These are phyloP conservation scores for Apiotrichum laibachii DNA, from an alignment of 1,284 basidiomycete genomes.

Conservation along the genomic window DNA sequence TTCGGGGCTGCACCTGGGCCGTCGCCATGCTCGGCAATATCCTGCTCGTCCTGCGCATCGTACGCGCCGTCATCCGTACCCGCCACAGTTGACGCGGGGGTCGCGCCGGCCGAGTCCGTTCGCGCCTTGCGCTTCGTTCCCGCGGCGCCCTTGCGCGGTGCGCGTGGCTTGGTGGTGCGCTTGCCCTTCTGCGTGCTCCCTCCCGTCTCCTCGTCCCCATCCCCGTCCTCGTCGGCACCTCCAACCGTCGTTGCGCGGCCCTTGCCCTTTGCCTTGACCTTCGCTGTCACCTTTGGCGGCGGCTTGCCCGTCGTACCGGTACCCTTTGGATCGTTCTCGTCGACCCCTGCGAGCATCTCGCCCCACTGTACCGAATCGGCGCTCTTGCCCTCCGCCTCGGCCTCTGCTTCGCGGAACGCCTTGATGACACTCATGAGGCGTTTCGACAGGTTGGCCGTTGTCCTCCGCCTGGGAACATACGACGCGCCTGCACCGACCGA, in stretches of 20 bases:
- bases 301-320: background rate
- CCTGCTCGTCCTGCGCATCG: no score
- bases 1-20: no score
- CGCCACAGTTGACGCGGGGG: no score
- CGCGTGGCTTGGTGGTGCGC: no score
- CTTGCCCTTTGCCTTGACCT: background rate
- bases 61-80: no score
- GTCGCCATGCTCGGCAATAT: no score
- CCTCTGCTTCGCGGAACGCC: constrained; percentile 66
- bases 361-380: constrained; percentile 41
- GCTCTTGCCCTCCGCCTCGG: constrained; percentile 25
- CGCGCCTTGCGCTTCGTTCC: no score
- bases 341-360: constrained; percentile 46
- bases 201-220: no score
- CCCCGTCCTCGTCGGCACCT: no score
- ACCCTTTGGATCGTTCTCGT: constrained; percentile 44
- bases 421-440: constrained; percentile 85
- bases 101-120: no score
- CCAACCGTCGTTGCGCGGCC: background rate
- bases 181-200: no score
- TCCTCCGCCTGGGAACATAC: constrained; percentile 70
- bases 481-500: constrained; percentile 55
- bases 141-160: no score
- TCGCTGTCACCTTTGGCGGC: background rate
- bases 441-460: constrained; percentile 73